phyloP scores from a whole-genome alignment of 148 eudicot species.

The Polygonum aviculare region DNA sequence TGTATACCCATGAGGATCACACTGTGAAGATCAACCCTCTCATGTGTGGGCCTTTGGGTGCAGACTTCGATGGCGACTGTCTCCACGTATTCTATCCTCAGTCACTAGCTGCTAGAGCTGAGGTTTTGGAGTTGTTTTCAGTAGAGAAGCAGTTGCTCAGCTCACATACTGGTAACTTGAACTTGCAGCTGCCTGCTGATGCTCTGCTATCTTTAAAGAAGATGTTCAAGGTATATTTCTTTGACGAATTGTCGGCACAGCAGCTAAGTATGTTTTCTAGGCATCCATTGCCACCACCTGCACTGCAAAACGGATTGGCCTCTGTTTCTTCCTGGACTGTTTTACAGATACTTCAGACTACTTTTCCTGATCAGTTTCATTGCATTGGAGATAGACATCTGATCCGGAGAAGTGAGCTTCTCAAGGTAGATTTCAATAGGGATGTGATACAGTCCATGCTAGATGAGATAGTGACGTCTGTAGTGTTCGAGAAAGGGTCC shows the following conservation, averaged over 20 bases:
- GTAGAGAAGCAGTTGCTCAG: conserved; percentile 88
- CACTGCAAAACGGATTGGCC: conserved; percentile 28
- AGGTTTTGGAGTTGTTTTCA: conserved; percentile 78
- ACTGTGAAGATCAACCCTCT: conserved; percentile 83
- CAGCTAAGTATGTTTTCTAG: conserved; percentile 68
- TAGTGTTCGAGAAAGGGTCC: conserved; percentile 66
- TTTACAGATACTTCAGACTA: conserved; percentile 54
- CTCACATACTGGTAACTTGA: conserved; percentile 83
- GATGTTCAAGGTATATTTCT: conserved; percentile 39
- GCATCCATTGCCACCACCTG: conserved; percentile 38
- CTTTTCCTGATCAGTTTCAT: conserved; percentile 51
- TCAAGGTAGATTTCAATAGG: conserved; percentile 43
- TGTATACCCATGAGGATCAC: conserved; percentile 77
- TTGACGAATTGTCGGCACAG: conserved; percentile 48
- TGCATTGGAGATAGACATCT: conserved; percentile 45
- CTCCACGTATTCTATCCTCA: conserved; percentile 91
- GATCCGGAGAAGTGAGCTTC: conserved; percentile 41
- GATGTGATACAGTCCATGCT: conserved; percentile 47
- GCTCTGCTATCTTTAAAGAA: conserved; percentile 58
- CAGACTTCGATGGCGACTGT: conserved; percentile 95
- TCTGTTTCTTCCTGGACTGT: conserved; percentile 68
- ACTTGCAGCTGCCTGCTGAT: conserved; percentile 72
- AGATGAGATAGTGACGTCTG: conserved; percentile 52
- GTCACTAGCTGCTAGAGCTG: conserved; percentile 82
- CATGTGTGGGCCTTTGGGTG: conserved; percentile 89